Percentiles rank a stretch among this genome's conserved stretches.
phyloP scores from a whole-genome alignment of 768 basidiomycete species.

The Auricularia sp. region DNA sequence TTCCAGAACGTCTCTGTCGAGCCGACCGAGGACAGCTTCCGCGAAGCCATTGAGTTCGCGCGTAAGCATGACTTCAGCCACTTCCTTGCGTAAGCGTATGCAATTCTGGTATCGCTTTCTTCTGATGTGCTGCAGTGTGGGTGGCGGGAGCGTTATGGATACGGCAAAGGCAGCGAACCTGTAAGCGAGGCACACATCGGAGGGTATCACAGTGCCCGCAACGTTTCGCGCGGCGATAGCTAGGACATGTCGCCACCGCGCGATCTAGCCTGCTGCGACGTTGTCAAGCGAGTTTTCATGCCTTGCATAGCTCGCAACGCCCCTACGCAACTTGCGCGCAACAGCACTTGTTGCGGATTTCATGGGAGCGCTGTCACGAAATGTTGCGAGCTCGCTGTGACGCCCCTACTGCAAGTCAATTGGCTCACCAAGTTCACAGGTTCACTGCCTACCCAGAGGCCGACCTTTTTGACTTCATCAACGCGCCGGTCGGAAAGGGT shows the following conservation, averaged over 20 bases:
- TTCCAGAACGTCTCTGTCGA: constrained; percentile 78
- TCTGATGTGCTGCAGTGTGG: constrained; percentile 41
- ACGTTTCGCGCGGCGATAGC: too few species aligned
- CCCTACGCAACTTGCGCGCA: too few species aligned
- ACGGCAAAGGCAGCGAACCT: constrained; percentile 93
- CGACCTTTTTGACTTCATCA: constrained; percentile 92
- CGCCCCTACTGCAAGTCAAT: too few species aligned
- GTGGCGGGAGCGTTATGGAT: constrained; percentile 92
- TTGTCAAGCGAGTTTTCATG: too few species aligned
- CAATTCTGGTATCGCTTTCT: background rate
- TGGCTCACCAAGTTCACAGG: constrained; percentile 24
- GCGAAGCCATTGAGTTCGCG: constrained; percentile 81
- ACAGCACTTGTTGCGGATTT: too few species aligned
- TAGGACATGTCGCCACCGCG: too few species aligned
- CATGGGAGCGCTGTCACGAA: too few species aligned
- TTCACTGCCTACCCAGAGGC: constrained; percentile 88
- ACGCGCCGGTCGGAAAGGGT: constrained; percentile 91
- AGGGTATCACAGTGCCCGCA: too few species aligned
- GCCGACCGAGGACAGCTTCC: constrained; percentile 86
- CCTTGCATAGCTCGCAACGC: too few species aligned
- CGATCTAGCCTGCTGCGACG: too few species aligned
- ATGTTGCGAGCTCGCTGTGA: too few species aligned
- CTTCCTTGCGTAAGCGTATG: constrained; percentile 64
- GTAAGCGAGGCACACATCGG: constrained; percentile 21
- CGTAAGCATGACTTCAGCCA: constrained; percentile 83